Conservation (phyloP, 257 asterid species). For the Lithospermum erythrorhizon region DNA sequence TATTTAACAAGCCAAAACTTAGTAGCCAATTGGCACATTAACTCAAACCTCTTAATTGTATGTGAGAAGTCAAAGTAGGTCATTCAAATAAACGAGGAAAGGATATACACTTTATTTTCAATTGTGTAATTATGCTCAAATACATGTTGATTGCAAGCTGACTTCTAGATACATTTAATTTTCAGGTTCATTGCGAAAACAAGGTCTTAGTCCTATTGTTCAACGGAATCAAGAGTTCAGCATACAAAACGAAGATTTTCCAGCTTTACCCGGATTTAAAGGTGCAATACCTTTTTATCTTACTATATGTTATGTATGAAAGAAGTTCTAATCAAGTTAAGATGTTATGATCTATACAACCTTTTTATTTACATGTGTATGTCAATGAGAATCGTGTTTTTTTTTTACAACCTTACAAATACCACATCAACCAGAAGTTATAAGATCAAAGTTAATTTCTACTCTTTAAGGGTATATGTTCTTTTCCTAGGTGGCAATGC, state of each 20-base stretch:
- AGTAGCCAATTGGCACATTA: too few species aligned
- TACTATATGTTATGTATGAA: not conserved
- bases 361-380: too few species aligned
- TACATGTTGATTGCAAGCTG: conserved; percentile 13
- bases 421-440: not conserved
- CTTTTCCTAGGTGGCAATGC: conserved; percentile 61
- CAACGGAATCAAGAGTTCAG: conserved; percentile 99
- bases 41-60: too few species aligned
- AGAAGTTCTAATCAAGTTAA: not conserved
- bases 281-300: conserved; percentile 30
- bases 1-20: too few species aligned
- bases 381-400: not conserved
- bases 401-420: not conserved
- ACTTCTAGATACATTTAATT: conserved; percentile 13
- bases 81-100: too few species aligned
- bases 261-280: conserved; percentile 94
- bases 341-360: not conserved
- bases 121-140: conserved; percentile 10
- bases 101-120: conserved; percentile 8
- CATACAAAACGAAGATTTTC: conserved; percentile 97
- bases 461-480: conserved; percentile 1
- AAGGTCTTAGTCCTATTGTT: conserved; percentile 70
- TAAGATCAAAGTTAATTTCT: not conserved
- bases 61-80: too few species aligned
- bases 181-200: conserved; percentile 91